These are phyloP conservation scores for Oryza nivara DNA, from an alignment of 176 grass and related monocot genomes.

Conservation along the genomic window DNA sequence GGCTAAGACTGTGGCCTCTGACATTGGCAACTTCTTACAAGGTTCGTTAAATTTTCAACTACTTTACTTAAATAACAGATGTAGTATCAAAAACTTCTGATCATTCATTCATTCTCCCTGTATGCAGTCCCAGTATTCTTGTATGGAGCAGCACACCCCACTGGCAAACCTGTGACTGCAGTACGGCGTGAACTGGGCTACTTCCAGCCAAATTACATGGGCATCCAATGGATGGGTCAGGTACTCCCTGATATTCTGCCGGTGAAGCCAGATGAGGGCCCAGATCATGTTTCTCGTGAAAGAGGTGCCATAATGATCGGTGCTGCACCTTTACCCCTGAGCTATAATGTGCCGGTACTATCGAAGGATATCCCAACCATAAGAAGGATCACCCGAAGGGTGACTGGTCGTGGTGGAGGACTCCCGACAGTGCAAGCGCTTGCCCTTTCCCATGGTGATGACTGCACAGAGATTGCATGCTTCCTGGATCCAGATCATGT, in stretches of 20 bases:
- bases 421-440: conserved; percentile 68
- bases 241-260: conserved; percentile 50
- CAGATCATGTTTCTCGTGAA: conserved; percentile 23
- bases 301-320: conserved; percentile 63
- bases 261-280: conserved; percentile 59
- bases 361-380: conserved; percentile 53
- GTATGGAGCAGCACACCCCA: conserved; percentile 65
- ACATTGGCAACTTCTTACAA: conserved; percentile 60
- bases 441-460: conserved; percentile 55
- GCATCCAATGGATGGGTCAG: conserved; percentile 61
- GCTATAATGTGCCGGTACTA: conserved; percentile 64
- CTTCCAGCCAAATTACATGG: conserved; percentile 51
- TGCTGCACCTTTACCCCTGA: conserved; percentile 43
- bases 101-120: not conserved
- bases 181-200: conserved; percentile 68
- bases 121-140: conserved; percentile 76
- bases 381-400: conserved; percentile 54
- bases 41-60: conserved; percentile 35
- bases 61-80: not conserved
- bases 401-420: conserved; percentile 61
- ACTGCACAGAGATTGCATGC: conserved; percentile 72
- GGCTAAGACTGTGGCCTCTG: conserved; percentile 58
- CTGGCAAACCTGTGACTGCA: conserved; percentile 42
- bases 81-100: not conserved
- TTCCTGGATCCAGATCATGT: conserved; percentile 61